Conservation (phyloP, 768 basidiomycete species). For the Rhodotorula toruloides region DNA sequence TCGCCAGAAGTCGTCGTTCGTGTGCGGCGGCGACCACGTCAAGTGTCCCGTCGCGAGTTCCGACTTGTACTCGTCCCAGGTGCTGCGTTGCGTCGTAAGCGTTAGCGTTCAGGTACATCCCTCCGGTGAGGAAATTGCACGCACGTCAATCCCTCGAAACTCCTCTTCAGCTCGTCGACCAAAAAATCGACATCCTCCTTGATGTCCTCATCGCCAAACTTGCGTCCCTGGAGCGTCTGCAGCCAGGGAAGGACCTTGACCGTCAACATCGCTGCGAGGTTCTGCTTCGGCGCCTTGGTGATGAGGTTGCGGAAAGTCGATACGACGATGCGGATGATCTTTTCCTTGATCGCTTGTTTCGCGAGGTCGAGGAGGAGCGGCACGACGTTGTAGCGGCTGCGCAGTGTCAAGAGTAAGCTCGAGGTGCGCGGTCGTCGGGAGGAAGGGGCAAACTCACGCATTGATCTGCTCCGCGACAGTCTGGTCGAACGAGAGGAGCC, state of each 20-base stretch:
- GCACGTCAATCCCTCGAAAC: slow-evolving; percentile 86
- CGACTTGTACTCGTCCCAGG: slow-evolving; percentile 91
- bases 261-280: slow-evolving; percentile 87
- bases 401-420: background rate
- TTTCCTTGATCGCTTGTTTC: slow-evolving; percentile 88
- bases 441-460: slow-evolving; percentile 55
- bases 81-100: too few relatives aligned
- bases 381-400: slow-evolving; percentile 81
- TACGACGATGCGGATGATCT: slow-evolving; percentile 86
- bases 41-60: slow-evolving; percentile 84
- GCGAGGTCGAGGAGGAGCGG: slow-evolving; percentile 77
- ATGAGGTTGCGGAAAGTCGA: slow-evolving; percentile 93
- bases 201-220: slow-evolving; percentile 84
- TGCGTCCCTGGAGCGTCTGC: slow-evolving; percentile 73
- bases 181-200: slow-evolving; percentile 85
- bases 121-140: slow-evolving; percentile 41
- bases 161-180: slow-evolving; percentile 71
- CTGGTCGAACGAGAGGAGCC: slow-evolving; percentile 87
- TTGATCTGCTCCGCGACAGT: slow-evolving; percentile 79
- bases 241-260: slow-evolving; percentile 77
- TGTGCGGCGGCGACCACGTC: slow-evolving; percentile 93
- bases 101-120: too few relatives aligned
- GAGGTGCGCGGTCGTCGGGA: background rate
- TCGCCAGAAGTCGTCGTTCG: slow-evolving; percentile 96
- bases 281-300: slow-evolving; percentile 76